These are phyloP conservation scores for Heterobasidion parviporum DNA, from an alignment of 1,284 basidiomycete species.

Conservation along the genomic window DNA sequence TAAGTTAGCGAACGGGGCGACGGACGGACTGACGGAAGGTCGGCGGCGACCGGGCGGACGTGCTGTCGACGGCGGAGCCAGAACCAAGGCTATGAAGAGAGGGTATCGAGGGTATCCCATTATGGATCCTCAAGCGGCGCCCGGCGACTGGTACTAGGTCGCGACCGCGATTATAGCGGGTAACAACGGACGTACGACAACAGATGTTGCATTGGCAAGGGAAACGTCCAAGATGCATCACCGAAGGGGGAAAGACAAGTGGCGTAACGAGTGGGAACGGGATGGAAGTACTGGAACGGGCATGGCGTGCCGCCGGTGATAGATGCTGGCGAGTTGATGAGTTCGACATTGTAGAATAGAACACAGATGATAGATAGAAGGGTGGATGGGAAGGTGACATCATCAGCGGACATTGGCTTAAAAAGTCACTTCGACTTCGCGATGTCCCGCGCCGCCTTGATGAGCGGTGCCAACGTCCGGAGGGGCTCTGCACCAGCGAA, in stretches of 20 bases:
- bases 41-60: too few relatives aligned
- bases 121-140: not conserved
- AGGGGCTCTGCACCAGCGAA: constrained; percentile 84
- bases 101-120: not conserved
- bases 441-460: constrained; percentile 88
- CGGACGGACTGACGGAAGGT: too few relatives aligned
- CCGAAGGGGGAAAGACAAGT: not conserved
- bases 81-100: not conserved
- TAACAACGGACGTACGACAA: not conserved
- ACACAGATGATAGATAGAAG: not conserved
- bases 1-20: not conserved
- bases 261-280: not conserved
- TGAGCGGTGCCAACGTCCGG: constrained; percentile 80
- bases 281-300: not conserved
- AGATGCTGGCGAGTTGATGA: not conserved
- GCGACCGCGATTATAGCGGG: too few relatives aligned
- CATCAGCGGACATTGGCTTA: not conserved
- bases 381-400: not conserved
- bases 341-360: not conserved
- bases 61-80: too few relatives aligned
- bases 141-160: too few relatives aligned
- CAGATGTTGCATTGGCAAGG: not conserved
- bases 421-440: constrained; percentile 35
- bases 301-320: not conserved
- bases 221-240: not conserved